phyloP scores from a whole-genome alignment of 441 rosid genomes.

The Manihot esculenta region DNA sequence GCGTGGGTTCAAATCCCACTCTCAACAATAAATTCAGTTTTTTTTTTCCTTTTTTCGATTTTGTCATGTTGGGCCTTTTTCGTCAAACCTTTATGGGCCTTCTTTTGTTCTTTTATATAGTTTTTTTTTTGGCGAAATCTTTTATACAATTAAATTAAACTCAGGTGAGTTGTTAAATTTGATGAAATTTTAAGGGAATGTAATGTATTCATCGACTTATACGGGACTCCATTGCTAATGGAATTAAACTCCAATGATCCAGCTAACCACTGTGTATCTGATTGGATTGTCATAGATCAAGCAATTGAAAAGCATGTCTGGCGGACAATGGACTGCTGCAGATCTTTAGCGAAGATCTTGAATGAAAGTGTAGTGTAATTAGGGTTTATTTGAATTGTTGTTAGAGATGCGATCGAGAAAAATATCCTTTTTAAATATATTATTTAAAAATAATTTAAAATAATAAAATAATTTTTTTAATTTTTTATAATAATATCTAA shows the following conservation, averaged over 20 bases:
- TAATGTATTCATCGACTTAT: slow-evolving; percentile 82
- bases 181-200: slow-evolving; percentile 48
- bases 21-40: too few relatives aligned
- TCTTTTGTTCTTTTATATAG: background rate
- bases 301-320: slow-evolving; percentile 79
- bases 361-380: too few relatives aligned
- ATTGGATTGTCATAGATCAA: slow-evolving; percentile 74
- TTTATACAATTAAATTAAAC: background rate
- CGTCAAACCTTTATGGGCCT: background rate
- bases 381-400: too few relatives aligned
- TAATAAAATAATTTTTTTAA: too few relatives aligned
- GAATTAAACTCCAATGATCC: slow-evolving; percentile 97
- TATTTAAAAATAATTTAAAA: too few relatives aligned
- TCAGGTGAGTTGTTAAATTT: background rate
- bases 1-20: background rate
- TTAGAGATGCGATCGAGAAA: too few relatives aligned
- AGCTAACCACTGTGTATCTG: slow-evolving; percentile 63
- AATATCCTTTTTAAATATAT: too few relatives aligned
- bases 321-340: slow-evolving; percentile 78
- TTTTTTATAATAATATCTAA: too few relatives aligned
- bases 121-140: too few relatives aligned
- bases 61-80: background rate
- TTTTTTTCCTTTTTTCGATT: too few relatives aligned
- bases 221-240: slow-evolving; percentile 89
- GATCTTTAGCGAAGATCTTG: too few relatives aligned